Conservation (phyloP, 1,284 basidiomycete genomes). For the Ceratobasidium sp. region DNA sequence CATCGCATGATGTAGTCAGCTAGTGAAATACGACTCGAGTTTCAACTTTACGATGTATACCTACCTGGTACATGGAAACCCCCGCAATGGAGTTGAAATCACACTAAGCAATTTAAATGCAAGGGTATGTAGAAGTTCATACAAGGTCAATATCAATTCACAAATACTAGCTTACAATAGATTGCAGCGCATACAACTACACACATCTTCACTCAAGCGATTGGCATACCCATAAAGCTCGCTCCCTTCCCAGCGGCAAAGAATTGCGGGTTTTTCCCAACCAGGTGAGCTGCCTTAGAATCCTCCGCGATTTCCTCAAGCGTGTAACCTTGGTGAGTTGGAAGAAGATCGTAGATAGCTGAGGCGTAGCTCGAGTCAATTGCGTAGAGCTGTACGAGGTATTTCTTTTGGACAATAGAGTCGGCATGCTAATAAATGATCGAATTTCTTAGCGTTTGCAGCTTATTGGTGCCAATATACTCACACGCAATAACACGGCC, state of each 20-base stretch:
- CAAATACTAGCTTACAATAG: neutral
- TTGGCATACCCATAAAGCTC: conserved; percentile 29
- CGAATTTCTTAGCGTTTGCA: neutral
- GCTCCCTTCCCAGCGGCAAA: conserved; percentile 12
- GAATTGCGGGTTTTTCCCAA: conserved; percentile 38
- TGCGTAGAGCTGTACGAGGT: conserved; percentile 56
- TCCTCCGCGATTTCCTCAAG: conserved; percentile 53
- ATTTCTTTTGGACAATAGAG: conserved; percentile 55
- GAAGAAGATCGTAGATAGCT: conserved; percentile 53
- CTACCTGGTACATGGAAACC: too few species aligned
- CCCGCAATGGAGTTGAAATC: too few species aligned
- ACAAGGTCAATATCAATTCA: too few species aligned
- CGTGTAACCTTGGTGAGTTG: conserved; percentile 52
- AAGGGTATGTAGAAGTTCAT: too few species aligned
- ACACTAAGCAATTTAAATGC: too few species aligned
- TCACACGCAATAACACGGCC: conserved; percentile 53
- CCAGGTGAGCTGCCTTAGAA: conserved; percentile 48
- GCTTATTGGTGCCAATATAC: neutral
- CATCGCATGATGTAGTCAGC: too few species aligned
- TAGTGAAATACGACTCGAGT: too few species aligned
- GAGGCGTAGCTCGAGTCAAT: conserved; percentile 55
- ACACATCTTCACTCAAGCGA: neutral
- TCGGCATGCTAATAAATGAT: conserved; percentile 52
- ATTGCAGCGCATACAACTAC: neutral
- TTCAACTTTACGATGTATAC: too few species aligned